phyloP scores from a whole-genome alignment of 768 basidiomycete species.

The Lactifluus subvellereus region DNA sequence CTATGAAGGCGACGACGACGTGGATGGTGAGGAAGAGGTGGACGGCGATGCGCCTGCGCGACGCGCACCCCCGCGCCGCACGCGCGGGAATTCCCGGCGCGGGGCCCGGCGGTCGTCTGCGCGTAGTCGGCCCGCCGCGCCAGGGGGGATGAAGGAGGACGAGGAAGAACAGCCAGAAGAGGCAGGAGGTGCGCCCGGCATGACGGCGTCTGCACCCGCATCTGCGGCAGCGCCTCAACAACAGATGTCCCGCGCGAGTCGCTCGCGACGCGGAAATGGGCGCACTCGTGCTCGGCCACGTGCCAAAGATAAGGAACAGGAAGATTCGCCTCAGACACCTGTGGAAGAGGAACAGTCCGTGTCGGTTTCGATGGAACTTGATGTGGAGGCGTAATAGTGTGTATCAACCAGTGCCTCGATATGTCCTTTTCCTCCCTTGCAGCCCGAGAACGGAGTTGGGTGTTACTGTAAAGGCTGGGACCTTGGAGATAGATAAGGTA shows the following conservation, averaged over 20 bases:
- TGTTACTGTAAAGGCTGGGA: neutral
- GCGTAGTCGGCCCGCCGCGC: neutral
- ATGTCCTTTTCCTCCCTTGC: neutral
- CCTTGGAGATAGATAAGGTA: neutral
- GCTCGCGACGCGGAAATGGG: conserved; percentile 6
- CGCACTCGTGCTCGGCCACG: conserved; percentile 4
- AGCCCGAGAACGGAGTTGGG: neutral
- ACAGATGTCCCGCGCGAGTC: conserved; percentile 1
- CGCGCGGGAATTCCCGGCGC: conserved; percentile 25
- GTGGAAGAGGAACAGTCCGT: conserved; percentile 21
- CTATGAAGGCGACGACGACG: conserved; percentile 58
- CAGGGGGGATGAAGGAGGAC: conserved; percentile 27
- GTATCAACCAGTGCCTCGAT: neutral
- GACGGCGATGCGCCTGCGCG: conserved; percentile 30
- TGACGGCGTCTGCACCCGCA: neutral
- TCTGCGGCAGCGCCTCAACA: neutral
- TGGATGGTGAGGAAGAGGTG: conserved; percentile 44
- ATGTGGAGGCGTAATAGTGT: conserved; percentile 30
- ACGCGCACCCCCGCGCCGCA: conserved; percentile 30
- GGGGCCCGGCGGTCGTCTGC: conserved; percentile 3
- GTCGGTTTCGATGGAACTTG: conserved; percentile 35
- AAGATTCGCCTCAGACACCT: conserved; percentile 15
- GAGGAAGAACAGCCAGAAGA: conserved; percentile 32
- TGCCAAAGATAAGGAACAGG: conserved; percentile 15
- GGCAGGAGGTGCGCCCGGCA: conserved; percentile 31